Conservation (phyloP, 352 stramenopile species). For the Pilasporangium apinafurcum region DNA sequence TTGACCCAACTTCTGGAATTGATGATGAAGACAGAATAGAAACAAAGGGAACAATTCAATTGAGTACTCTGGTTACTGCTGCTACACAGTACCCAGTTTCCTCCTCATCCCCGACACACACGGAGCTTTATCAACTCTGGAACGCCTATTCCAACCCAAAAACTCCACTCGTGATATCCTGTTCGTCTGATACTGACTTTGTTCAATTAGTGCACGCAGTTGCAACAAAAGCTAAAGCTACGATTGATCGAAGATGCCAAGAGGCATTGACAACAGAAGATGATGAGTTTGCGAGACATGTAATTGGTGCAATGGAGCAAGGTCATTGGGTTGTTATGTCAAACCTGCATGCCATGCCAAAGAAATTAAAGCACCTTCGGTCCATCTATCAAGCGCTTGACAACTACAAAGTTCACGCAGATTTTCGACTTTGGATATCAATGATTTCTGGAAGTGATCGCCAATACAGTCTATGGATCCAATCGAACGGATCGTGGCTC, state of each 20-base stretch:
- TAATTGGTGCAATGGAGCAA: conserved; percentile 35
- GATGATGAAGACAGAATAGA: too few relatives aligned
- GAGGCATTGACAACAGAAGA: conserved; percentile 1
- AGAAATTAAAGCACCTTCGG: conserved; percentile 14
- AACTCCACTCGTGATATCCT: conserved; percentile 24
- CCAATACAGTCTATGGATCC: neutral
- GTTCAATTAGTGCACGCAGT: conserved; percentile 19
- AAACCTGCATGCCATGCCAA: conserved; percentile 17
- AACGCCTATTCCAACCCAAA: conserved; percentile 23
- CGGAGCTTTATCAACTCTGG: conserved; percentile 22
- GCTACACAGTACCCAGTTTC: neutral
- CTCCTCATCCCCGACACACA: too few relatives aligned
- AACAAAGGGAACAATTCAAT: neutral
- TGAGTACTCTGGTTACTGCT: neutral
- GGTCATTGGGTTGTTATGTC: conserved; percentile 50
- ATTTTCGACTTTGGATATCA: conserved; percentile 66
- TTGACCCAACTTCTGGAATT: neutral
- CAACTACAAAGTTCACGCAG: conserved; percentile 23
- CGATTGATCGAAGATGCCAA: conserved; percentile 15
- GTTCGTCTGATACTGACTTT: conserved; percentile 24
- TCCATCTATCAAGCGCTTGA: conserved; percentile 23
- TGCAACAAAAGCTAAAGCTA: conserved; percentile 19
- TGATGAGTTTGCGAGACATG: conserved; percentile 19
- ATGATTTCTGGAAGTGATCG: neutral
- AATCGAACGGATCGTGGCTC: neutral